Evolutionary conservation across 768 basidiomycete genomes (phyloP).

Genomic region (Tulasnella sp.): DNA sequence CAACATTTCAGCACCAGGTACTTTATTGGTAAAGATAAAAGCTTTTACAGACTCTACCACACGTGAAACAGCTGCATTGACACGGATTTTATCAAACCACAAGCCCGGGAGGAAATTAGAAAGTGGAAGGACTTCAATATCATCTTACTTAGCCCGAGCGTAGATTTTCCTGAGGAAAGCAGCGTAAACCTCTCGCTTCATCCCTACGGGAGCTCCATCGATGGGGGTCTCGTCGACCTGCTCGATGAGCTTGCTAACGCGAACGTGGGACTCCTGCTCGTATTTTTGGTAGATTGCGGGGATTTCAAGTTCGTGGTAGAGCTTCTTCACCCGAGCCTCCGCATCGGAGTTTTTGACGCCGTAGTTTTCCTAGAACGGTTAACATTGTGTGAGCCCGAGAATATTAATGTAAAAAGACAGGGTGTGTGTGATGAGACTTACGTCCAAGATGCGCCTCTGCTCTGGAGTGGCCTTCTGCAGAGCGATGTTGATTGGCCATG

Average conservation of each 20-base stretch:
- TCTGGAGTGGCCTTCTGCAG: slow-evolving; percentile 46
- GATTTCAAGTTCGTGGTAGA: slow-evolving; percentile 71
- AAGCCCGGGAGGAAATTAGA: background rate
- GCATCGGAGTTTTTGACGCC: slow-evolving; percentile 54
- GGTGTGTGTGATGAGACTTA: slow-evolving; percentile 33
- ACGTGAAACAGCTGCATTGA: background rate
- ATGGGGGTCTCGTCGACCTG: slow-evolving; percentile 56
- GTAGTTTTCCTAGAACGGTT: slow-evolving; percentile 63
- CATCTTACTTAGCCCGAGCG: slow-evolving; percentile 50
- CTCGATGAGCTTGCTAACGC: slow-evolving; percentile 66
- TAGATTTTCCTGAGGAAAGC: slow-evolving; percentile 87
- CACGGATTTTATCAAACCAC: background rate
- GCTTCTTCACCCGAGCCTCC: slow-evolving; percentile 59
- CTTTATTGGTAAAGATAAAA: background rate
- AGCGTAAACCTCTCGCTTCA: slow-evolving; percentile 69
- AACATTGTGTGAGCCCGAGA: slow-evolving; percentile 40
- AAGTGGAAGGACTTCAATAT: background rate
- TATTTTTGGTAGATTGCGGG: slow-evolving; percentile 67
- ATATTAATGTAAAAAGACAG: background rate
- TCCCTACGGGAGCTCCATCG: slow-evolving; percentile 34
- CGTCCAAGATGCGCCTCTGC: slow-evolving; percentile 47
- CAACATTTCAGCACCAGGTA: background rate
- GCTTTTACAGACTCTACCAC: background rate
- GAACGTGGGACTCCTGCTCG: slow-evolving; percentile 68
- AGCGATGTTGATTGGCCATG: slow-evolving; percentile 91